Evolutionary conservation across 768 basidiomycete species (phyloP).

Genomic region (Xanthoconium stramineum): DNA sequence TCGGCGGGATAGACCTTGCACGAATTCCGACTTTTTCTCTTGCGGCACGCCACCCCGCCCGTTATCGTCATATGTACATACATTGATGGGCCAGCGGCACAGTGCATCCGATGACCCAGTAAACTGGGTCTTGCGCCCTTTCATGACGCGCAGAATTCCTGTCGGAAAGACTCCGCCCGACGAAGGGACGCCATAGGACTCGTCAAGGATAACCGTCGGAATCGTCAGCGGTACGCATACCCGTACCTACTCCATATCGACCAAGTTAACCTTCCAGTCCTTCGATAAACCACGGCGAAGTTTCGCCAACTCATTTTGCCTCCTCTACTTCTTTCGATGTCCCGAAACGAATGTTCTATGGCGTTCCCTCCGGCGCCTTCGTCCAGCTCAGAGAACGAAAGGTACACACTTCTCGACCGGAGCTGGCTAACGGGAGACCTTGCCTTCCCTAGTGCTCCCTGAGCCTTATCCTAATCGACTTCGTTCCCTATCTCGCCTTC

Average conservation of each 20-base stretch:
- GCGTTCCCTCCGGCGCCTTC: slow-evolving; percentile 44
- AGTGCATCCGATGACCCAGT: neutral
- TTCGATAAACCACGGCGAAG: slow-evolving; percentile 32
- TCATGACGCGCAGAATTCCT: neutral
- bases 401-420: slow-evolving; percentile 30
- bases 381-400: slow-evolving; percentile 38
- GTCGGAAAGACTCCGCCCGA: neutral
- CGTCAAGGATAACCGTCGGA: slow-evolving; percentile 9
- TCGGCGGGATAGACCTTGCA: neutral
- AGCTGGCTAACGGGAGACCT: slow-evolving; percentile 1
- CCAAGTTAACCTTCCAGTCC: slow-evolving; percentile 1
- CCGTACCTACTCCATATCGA: slow-evolving; percentile 37
- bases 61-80: neutral
- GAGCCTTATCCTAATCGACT: neutral
- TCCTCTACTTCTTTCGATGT: slow-evolving; percentile 45
- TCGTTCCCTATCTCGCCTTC: slow-evolving; percentile 33
- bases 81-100: neutral
- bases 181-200: neutral
- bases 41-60: neutral
- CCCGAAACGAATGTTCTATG: slow-evolving; percentile 51
- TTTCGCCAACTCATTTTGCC: slow-evolving; percentile 29
- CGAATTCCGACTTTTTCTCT: slow-evolving; percentile 1
- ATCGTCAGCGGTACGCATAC: slow-evolving; percentile 32
- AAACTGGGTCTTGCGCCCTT: neutral
- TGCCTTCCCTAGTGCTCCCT: neutral